Conservation (phyloP, 208 protist species). For the Porcisia deanei region DNA sequence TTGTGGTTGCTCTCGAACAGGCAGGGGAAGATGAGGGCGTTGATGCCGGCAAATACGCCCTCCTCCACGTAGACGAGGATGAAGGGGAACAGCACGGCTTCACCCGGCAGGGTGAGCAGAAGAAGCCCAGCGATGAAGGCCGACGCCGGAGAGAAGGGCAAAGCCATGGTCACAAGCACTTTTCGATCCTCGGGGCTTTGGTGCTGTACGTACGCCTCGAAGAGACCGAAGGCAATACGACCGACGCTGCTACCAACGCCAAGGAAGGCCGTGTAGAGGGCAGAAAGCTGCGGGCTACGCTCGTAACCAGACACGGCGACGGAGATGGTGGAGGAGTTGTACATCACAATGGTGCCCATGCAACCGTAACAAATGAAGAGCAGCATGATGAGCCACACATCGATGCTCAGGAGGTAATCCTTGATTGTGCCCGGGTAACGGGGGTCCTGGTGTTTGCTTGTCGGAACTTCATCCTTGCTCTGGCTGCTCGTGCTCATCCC, state of each 20-base stretch:
- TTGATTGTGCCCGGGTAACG: constrained; percentile 46
- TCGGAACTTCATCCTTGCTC: constrained; percentile 7
- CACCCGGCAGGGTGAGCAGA: constrained; percentile 51
- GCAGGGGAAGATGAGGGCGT: constrained; percentile 61
- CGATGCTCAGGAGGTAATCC: constrained; percentile 36
- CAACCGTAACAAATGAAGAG: constrained; percentile 53
- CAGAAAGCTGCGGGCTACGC: constrained; percentile 36
- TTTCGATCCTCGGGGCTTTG: constrained; percentile 42
- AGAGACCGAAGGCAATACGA: constrained; percentile 59
- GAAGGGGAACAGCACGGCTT: constrained; percentile 54
- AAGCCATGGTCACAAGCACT: constrained; percentile 52
- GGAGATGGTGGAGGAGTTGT: constrained; percentile 69
- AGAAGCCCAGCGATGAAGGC: constrained; percentile 45
- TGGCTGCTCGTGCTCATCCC: neutral
- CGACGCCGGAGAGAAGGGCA: constrained; percentile 53
- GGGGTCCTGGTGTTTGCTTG: constrained; percentile 45
- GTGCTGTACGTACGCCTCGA: constrained; percentile 68
- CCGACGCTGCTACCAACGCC: constrained; percentile 62
- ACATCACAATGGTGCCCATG: constrained; percentile 64
- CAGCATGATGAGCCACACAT: constrained; percentile 62
- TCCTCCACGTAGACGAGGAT: constrained; percentile 71
- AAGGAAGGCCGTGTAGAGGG: constrained; percentile 73
- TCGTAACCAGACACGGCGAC: constrained; percentile 43
- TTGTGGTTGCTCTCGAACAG: constrained; percentile 54
- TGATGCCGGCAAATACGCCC: constrained; percentile 54